Base-by-base conservation (phyloP, 352 stramenopile species). In the Plasmopara halstedii region DNA sequence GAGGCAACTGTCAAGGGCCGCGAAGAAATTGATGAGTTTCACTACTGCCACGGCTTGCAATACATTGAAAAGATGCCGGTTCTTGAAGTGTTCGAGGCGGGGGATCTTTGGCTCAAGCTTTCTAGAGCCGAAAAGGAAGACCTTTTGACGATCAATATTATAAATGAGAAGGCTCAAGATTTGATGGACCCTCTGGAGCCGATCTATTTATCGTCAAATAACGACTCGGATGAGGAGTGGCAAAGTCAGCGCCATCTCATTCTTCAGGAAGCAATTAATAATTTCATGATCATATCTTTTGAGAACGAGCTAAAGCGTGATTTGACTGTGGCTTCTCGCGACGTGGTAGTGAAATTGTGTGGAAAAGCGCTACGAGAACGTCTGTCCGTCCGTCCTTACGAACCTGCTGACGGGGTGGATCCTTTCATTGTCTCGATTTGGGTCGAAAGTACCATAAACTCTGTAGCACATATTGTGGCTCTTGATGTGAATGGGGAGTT, bases 1-100 rank as follows among this genome's bases (percentile, higher is more conserved):
- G 73, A 90, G 40, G 64, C 83, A 25, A 95, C 83, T 7, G 23
- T 41, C 2, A 95, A 95, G 52, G 83, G 83, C 5, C 65, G 78
- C 3, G 83, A 93, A 49, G 83, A 95, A 59, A 83, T 95, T 21
- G 83, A 95, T 32, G 81, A 93, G 47, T 93, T 93, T 38, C 83
- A 95, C 46, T 93, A 89, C 34, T 83, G 66, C 4, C 79, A 95
- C 32, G 83, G 83, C 19, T 48, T 95, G 20, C 83, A 95, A 55
- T 95, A 95, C 39, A 70, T 95, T 23, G 67, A 76, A 7, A 78
- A 75, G 8, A 92, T 93, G 81, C 76, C 79, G n/a, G 73, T 83
- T n/a, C 46, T 78, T 27, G 81, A 95, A 18, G 58, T 88, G 9
- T 72, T 93, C 35, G 73, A 84, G 29, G 70, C 64, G 22, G 75